phyloP scores from a whole-genome alignment of 164 flowering plant genomes.

The Kalanchoe fedtschenkoi region DNA sequence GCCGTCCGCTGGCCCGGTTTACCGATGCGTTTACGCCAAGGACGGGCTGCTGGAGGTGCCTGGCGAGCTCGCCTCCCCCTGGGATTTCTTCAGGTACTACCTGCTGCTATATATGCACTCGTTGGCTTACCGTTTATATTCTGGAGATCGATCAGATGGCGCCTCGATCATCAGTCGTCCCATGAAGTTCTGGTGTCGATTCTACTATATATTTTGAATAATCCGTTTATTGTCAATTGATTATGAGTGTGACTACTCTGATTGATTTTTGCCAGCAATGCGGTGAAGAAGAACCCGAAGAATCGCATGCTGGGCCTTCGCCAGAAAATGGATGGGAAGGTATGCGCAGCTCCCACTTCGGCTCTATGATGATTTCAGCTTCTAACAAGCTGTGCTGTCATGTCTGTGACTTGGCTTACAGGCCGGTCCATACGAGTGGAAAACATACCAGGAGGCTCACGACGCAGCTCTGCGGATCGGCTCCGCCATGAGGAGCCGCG shows the following conservation, averaged over 20 bases:
- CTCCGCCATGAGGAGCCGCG: conserved; percentile 63
- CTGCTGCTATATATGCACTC: neutral
- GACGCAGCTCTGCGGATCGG: conserved; percentile 52
- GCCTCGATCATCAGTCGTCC: no score
- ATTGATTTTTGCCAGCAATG: conserved; percentile 28
- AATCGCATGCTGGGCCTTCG: conserved; percentile 72
- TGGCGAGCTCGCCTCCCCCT: conserved; percentile 46
- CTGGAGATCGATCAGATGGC: no score
- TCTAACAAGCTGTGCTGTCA: no score
- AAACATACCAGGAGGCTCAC: conserved; percentile 64
- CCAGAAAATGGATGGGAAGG: conserved; percentile 49
- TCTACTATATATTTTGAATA: no score
- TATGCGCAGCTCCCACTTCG: no score
- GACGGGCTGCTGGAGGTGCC: conserved; percentile 72
- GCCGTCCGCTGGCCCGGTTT: conserved; percentile 87
- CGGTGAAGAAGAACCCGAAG: conserved; percentile 45
- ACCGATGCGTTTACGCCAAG: conserved; percentile 73
- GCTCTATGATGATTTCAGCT: neutral
- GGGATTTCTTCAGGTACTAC: conserved; percentile 81
- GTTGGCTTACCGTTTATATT: no score
- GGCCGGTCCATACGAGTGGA: conserved; percentile 76
- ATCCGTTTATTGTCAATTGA: no score
- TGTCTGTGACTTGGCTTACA: conserved; percentile 15
- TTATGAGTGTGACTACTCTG: no score
- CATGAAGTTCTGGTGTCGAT: no score